Percentiles rank a stretch among this genome's conserved stretches.
Evolutionary conservation across 2,329 filamentous ascomycete genomes (phyloP).

Genomic region (Cladosporium cucumerinum): DNA sequence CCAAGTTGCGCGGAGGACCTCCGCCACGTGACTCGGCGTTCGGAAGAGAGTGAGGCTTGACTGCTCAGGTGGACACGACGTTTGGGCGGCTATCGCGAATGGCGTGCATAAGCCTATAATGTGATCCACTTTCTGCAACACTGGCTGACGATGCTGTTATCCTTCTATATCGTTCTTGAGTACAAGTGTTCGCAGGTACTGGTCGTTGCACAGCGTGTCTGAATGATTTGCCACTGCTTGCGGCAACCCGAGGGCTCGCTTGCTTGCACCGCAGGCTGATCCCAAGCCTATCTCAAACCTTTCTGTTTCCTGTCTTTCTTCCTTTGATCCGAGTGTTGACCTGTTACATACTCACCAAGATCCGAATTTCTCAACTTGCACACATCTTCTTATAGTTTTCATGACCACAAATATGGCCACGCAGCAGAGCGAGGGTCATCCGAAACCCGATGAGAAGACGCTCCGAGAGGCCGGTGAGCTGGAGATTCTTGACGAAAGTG

Average conservation of each 20-base stretch:
- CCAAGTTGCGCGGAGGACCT: not conserved
- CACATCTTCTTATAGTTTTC: not conserved
- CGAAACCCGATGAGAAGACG: constrained; percentile 14
- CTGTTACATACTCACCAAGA: not conserved
- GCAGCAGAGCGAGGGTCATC: not conserved
- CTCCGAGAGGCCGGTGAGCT: constrained; percentile 25
- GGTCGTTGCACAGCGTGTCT: not conserved
- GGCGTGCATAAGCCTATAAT: not conserved
- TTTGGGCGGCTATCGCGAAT: constrained; percentile 11
- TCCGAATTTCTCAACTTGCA: too few relatives aligned
- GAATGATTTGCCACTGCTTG: not conserved
- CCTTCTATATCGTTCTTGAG: not conserved
- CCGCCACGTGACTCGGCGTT: constrained; percentile 2
- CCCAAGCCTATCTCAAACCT: not conserved
- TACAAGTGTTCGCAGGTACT: not conserved
- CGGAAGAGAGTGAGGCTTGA: not conserved
- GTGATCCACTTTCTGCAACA: constrained; percentile 8
- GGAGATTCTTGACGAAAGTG: constrained; percentile 27
- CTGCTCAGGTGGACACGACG: constrained; percentile 1
- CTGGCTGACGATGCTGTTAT: not conserved
- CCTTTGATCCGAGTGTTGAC: not conserved
- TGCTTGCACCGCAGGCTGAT: not conserved
- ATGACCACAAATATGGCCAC: not conserved
- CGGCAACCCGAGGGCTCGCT: not conserved
- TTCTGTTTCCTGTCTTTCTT: not conserved